phyloP scores from a whole-genome alignment of 306 rosid species.

The Alnus rubra region DNA sequence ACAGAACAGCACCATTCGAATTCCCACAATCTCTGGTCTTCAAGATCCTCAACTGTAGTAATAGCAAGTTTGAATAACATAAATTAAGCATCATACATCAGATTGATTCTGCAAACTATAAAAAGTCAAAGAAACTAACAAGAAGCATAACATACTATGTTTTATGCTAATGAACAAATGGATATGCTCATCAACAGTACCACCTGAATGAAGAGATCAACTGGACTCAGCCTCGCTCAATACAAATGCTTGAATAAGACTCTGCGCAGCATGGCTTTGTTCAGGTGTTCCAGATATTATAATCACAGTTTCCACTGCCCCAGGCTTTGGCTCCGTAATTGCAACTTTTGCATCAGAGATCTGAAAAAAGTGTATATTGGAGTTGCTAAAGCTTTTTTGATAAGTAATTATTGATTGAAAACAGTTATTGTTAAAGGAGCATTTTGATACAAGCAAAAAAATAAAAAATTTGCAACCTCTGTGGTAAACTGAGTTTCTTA shows the following conservation, averaged over 20 bases:
- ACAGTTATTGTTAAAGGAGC: not conserved
- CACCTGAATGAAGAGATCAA: slow-evolving; percentile 52
- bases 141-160: not conserved
- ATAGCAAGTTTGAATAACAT: slow-evolving; percentile 15
- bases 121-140: slow-evolving; percentile 19
- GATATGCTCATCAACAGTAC: slow-evolving; percentile 22
- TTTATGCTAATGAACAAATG: slow-evolving; percentile 17
- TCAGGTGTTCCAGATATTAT: slow-evolving; percentile 96
- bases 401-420: not conserved
- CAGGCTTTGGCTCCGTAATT: slow-evolving; percentile 82
- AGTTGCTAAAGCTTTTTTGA: slow-evolving; percentile 11
- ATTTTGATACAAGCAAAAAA: not conserved
- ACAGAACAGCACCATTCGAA: slow-evolving; percentile 17
- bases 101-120: slow-evolving; percentile 31
- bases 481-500: not conserved
- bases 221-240: slow-evolving; percentile 76
- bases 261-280: slow-evolving; percentile 97
- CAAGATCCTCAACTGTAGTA: slow-evolving; percentile 1
- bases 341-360: slow-evolving; percentile 90
- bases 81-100: slow-evolving; percentile 29
- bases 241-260: slow-evolving; percentile 98
- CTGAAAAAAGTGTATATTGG: slow-evolving; percentile 48
- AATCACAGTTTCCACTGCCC: slow-evolving; percentile 82
- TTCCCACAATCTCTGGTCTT: not conserved
- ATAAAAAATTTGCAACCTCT: not conserved